Evolutionary conservation across 2,329 filamentous ascomycete genomes (phyloP).

Genomic region (Talaromyces sp.): DNA sequence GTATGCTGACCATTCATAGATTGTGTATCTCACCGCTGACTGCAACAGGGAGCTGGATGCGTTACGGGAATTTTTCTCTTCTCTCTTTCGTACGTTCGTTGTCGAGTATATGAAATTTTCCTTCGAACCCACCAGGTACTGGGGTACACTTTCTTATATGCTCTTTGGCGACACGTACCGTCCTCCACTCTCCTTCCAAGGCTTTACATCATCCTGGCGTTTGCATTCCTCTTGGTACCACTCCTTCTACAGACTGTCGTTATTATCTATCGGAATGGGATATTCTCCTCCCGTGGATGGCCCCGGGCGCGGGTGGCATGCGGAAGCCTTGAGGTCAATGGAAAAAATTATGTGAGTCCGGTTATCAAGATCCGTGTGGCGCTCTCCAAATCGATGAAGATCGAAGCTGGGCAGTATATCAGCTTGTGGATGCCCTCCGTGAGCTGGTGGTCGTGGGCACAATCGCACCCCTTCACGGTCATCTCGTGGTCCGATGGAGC

Average conservation of each 20-base stretch:
- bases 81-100: too few species aligned
- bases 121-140: not conserved
- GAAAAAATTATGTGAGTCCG: not conserved
- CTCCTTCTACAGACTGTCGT: not conserved
- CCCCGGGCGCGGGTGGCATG: not conserved
- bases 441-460: conserved; percentile 18
- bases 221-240: not conserved
- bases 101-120: not conserved
- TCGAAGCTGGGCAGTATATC: conserved; percentile 23
- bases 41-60: too few species aligned
- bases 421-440: conserved; percentile 23
- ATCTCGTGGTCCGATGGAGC: conserved; percentile 19
- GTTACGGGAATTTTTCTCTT: too few species aligned
- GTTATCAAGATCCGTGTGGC: conserved; percentile 11
- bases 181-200: not conserved
- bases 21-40: too few species aligned
- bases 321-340: not conserved
- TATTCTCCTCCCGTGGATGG: conserved; percentile 1
- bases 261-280: conserved; percentile 1
- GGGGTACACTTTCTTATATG: not conserved
- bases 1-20: too few species aligned
- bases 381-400: conserved; percentile 17
- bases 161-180: not conserved
- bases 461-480: conserved; percentile 21
- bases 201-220: not conserved